Evolutionary conservation across 2,329 filamentous ascomycete genomes (phyloP).

Genomic region (Eutypa lata): DNA sequence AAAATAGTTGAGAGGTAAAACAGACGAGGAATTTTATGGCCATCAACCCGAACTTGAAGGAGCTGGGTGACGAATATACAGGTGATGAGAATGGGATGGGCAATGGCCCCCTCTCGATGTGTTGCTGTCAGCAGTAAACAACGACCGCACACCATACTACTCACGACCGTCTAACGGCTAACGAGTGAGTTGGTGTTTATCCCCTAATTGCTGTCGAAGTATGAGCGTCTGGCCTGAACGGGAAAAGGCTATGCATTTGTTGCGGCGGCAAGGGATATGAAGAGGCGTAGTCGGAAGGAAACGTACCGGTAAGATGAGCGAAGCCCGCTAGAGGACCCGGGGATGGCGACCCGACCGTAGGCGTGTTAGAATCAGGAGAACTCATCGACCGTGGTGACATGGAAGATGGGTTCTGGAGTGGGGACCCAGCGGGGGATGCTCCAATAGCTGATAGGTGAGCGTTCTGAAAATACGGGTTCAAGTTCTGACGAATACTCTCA

Average conservation of each 20-base stretch:
- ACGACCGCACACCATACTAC: not conserved
- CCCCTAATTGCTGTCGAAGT: constrained; percentile 47
- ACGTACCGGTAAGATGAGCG: constrained; percentile 42
- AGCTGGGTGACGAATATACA: not conserved
- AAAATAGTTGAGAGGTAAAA: not conserved
- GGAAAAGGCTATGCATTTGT: constrained; percentile 45
- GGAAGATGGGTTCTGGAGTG: constrained; percentile 21
- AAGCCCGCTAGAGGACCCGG: constrained; percentile 45
- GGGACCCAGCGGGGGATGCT: constrained; percentile 32
- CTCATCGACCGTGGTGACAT: constrained; percentile 24
- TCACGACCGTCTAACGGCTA: not conserved
- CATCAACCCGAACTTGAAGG: not conserved
- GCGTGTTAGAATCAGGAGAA: constrained; percentile 30
- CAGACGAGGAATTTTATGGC: not conserved
- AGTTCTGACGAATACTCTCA: constrained; percentile 31
- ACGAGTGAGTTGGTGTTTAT: constrained; percentile 15
- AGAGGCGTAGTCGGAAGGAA: constrained; percentile 14
- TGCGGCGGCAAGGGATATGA: constrained; percentile 29
- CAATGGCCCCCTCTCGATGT: not conserved
- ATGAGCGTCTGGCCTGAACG: constrained; percentile 47
- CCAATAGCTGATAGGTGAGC: constrained; percentile 25
- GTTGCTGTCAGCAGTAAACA: not conserved
- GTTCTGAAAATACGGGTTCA: constrained; percentile 35
- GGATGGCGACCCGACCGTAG: constrained; percentile 38
- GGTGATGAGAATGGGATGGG: not conserved